Percentiles rank a stretch among this genome's conserved stretches.
phyloP scores from a whole-genome alignment of 148 eudicot species.

The Heliosperma pusillum region DNA sequence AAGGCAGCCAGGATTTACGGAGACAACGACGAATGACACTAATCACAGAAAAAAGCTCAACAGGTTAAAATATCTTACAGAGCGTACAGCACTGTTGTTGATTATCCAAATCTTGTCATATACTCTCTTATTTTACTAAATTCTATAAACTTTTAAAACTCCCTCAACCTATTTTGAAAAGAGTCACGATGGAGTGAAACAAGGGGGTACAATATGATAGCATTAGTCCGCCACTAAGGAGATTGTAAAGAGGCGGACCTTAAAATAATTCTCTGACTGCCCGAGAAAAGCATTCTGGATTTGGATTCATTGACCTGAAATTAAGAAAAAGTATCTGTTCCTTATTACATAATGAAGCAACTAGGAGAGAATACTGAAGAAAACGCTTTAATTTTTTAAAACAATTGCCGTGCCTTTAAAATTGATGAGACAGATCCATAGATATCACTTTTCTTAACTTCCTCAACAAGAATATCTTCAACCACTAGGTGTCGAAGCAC shows the following conservation, averaged over 20 bases:
- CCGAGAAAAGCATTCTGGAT: conserved; percentile 37
- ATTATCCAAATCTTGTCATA: not conserved
- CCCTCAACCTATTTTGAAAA: not conserved
- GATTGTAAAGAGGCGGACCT: conserved; percentile 43
- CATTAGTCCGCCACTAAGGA: not conserved
- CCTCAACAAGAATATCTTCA: conserved; percentile 77
- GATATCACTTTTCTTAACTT: conserved; percentile 83
- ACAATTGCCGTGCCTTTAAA: conserved; percentile 48
- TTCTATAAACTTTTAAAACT: not conserved
- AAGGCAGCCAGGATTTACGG: not conserved
- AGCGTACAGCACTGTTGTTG: not conserved
- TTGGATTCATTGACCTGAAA: conserved; percentile 72
- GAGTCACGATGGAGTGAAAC: not conserved
- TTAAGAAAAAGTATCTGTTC: not conserved
- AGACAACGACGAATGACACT: not conserved
- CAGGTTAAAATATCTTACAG: not conserved
- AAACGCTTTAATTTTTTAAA: not conserved
- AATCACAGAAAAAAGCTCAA: not conserved
- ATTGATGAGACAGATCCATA: conserved; percentile 90
- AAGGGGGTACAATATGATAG: not conserved
- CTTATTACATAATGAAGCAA: not conserved
- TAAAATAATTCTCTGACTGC: conserved; percentile 54
- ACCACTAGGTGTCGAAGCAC: conserved; percentile 84
- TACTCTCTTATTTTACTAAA: not conserved
- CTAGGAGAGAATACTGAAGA: not conserved